These are phyloP conservation scores for Miscanthus sacchariflorus DNA, from an alignment of 202 grass and related monocot species.

Conservation along the genomic window DNA sequence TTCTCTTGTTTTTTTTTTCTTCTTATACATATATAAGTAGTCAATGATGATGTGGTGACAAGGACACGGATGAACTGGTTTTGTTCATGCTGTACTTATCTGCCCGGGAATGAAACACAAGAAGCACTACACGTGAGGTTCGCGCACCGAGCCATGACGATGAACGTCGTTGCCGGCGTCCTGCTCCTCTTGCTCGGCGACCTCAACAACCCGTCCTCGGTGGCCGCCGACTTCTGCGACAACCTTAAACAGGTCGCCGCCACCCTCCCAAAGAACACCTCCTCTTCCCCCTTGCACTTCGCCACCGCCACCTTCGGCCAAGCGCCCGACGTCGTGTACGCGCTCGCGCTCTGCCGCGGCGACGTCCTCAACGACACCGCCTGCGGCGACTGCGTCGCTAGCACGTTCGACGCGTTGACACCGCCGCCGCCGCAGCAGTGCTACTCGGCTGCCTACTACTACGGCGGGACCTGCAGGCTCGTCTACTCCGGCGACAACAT, in stretches of 20 bases:
- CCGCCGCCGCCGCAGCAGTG: background rate
- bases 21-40: background rate
- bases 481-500: background rate
- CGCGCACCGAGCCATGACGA: background rate
- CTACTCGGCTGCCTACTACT: fast-evolving
- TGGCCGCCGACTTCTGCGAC: constrained; percentile 41
- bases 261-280: constrained; percentile 21
- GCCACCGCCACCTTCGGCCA: constrained; percentile 31
- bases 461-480: background rate
- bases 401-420: background rate
- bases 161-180: background rate
- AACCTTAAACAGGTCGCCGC: constrained; percentile 22
- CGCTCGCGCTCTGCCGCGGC: constrained; percentile 46
- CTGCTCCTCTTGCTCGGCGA: background rate
- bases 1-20: background rate
- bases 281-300: constrained; percentile 32
- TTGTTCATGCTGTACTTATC: background rate
- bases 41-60: background rate
- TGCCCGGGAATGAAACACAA: background rate
- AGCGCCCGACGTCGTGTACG: constrained; percentile 17
- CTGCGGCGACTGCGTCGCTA: constrained; percentile 10
- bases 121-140: background rate
- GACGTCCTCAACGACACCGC: constrained; percentile 23
- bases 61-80: no score
- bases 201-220: background rate